A percentile compares a stretch with the other conserved stretches of the same genome.
phyloP scores from a whole-genome alignment of 2,329 filamentous ascomycete species.

The Ophiostoma sp. region DNA sequence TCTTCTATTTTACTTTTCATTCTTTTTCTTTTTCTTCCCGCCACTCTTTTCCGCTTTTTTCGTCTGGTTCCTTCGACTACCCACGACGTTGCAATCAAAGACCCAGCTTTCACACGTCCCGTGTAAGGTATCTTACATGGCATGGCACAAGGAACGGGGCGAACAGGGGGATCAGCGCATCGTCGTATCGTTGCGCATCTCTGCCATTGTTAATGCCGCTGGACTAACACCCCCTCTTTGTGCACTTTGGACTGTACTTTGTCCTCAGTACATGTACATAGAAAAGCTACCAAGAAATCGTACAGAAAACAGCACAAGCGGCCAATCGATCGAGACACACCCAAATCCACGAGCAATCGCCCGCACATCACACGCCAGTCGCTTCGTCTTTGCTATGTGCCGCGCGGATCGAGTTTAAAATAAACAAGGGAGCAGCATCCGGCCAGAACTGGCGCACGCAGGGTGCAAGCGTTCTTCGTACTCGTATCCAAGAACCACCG shows the following conservation, averaged over 20 bases:
- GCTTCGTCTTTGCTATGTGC: conserved; percentile 19
- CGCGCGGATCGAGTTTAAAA: conserved; percentile 12
- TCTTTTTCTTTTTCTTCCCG: not conserved
- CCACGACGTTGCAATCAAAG: not conserved
- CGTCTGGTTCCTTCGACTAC: not conserved
- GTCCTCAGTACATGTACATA: not conserved
- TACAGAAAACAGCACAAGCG: not conserved
- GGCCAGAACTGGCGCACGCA: not conserved
- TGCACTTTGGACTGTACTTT: not conserved
- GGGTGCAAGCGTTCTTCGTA: not conserved
- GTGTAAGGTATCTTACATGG: not conserved
- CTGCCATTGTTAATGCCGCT: conserved; percentile 21
- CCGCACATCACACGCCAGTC: conserved; percentile 17
- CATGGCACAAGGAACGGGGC: conserved; percentile 9
- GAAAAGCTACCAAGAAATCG: not conserved
- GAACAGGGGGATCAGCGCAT: conserved; percentile 20
- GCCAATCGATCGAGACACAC: not conserved
- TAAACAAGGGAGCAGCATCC: not conserved
- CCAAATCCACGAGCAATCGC: not conserved
- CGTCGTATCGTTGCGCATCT: conserved; percentile 11
- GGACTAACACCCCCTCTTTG: not conserved
- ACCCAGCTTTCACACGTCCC: not conserved
- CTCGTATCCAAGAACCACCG: not conserved
- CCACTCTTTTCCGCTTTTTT: not conserved
- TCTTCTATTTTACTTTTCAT: not conserved